A percentile compares a stretch with the other conserved stretches of the same genome.
Conservation (phyloP, 352 stramenopile species). For the Pythium monospermum region DNA sequence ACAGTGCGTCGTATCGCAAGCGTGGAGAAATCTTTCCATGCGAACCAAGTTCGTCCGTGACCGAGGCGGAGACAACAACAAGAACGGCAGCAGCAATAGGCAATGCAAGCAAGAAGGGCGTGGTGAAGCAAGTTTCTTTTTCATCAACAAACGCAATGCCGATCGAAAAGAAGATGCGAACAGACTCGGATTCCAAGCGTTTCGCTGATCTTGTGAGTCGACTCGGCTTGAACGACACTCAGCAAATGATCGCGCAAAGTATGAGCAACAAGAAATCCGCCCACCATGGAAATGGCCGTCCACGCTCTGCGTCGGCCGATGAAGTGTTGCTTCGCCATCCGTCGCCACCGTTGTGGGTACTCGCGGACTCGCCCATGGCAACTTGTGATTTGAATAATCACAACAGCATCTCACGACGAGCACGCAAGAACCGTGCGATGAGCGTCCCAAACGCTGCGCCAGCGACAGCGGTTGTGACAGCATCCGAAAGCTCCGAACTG, state of each 20-base stretch:
- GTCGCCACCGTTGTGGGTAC: constrained; percentile 21
- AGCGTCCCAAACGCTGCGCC: constrained; percentile 18
- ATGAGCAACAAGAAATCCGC: constrained; percentile 13
- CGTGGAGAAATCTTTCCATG: constrained; percentile 19
- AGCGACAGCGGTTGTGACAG: neutral
- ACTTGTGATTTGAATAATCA: constrained; percentile 3
- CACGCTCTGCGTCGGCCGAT: constrained; percentile 27
- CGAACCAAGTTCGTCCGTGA: neutral
- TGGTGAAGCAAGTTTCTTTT: constrained; percentile 24
- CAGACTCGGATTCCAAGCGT: constrained; percentile 16
- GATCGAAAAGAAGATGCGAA: constrained; percentile 15
- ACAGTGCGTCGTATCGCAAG: constrained; percentile 28
- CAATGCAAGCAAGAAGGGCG: constrained; percentile 1
- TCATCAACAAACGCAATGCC: neutral
- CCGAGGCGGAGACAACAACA: neutral
- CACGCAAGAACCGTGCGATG: constrained; percentile 21
- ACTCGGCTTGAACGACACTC: constrained; percentile 23
- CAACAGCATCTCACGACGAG: constrained; percentile 1
- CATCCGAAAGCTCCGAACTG: constrained; percentile 31
- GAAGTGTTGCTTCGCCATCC: constrained; percentile 22
- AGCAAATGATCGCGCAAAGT: constrained; percentile 20
- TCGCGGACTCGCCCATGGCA: constrained; percentile 10
- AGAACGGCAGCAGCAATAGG: neutral
- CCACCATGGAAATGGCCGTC: constrained; percentile 7
- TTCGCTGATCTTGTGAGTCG: constrained; percentile 24